Percentiles rank a stretch among this genome's conserved stretches.
Conservation (phyloP, 768 basidiomycete species). For the Tubosaeta sp. region DNA sequence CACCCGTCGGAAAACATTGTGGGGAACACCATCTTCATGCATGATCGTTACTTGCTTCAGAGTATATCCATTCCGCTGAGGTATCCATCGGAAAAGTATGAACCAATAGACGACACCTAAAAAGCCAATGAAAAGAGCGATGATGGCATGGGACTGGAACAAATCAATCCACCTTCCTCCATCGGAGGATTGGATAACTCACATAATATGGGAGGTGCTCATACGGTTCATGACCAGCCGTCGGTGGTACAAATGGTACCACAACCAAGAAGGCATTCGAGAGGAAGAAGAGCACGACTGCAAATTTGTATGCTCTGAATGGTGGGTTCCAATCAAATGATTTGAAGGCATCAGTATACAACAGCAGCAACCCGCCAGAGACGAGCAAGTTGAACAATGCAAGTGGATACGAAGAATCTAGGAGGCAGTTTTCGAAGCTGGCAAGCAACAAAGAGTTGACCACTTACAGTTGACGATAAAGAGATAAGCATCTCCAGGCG, state of each 20-base stretch:
- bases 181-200: constrained; percentile 18
- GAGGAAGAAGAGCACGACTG: constrained; percentile 52
- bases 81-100: constrained; percentile 47
- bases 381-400: constrained; percentile 57
- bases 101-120: constrained; percentile 58
- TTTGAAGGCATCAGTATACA: constrained; percentile 45
- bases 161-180: not conserved
- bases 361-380: constrained; percentile 57
- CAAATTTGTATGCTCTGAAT: constrained; percentile 50
- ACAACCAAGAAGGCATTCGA: constrained; percentile 63
- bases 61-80: constrained; percentile 43
- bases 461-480: constrained; percentile 62
- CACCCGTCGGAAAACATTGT: constrained; percentile 46
- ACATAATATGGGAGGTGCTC: constrained; percentile 67
- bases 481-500: constrained; percentile 71
- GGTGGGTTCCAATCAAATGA: constrained; percentile 60
- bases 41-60: constrained; percentile 44
- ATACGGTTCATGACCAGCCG: constrained; percentile 47
- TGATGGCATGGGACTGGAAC: constrained; percentile 45
- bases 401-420: constrained; percentile 57
- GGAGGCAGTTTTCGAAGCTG: not conserved
- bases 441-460: not conserved
- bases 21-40: constrained; percentile 52
- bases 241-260: constrained; percentile 62
- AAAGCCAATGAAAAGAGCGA: constrained; percentile 42